Percentiles rank a stretch among this genome's conserved stretches.
Conservation (phyloP, 257 asterid genomes). For the Petunia secreta region DNA sequence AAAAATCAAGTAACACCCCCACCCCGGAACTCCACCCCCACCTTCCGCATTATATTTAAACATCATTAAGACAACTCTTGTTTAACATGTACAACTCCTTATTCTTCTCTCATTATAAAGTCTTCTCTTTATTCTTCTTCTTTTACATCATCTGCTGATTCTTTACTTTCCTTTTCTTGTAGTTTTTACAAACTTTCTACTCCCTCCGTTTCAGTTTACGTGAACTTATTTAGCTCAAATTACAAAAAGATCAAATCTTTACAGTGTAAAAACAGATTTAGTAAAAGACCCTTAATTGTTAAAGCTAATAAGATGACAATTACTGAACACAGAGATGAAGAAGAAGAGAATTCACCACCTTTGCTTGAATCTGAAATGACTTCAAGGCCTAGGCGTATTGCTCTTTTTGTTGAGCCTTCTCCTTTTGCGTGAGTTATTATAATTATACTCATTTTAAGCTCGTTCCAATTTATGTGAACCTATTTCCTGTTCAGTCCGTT, state of each 20-base stretch:
- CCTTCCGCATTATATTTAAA: conserved; percentile 22
- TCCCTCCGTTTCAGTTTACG: too few relatives aligned
- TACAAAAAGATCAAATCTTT: conserved; percentile 38
- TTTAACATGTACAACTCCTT: conserved; percentile 43
- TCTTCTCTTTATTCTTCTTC: conserved; percentile 22
- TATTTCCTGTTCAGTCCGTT: too few relatives aligned
- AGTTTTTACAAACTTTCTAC: conserved; percentile 24
- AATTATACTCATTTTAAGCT: neutral
- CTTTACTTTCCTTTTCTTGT: conserved; percentile 3
- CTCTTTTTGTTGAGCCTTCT: conserved; percentile 96
- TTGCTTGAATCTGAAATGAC: conserved; percentile 59
- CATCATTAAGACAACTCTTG: conserved; percentile 17
- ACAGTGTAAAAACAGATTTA: neutral
- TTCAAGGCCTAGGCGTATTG: conserved; percentile 84
- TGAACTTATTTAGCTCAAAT: conserved; percentile 37
- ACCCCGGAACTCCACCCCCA: neutral
- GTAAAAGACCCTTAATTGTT: neutral
- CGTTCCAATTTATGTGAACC: too few relatives aligned
- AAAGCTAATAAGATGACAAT: conserved; percentile 58
- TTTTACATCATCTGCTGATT: conserved; percentile 26
- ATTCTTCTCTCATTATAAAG: too few relatives aligned
- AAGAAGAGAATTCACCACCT: conserved; percentile 59
- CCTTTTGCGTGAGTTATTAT: conserved; percentile 86
- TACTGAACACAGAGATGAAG: conserved; percentile 48
- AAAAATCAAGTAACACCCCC: neutral